Base-by-base conservation (phyloP, 2,329 filamentous ascomycete genomes). In the Fusarium tupiense region DNA sequence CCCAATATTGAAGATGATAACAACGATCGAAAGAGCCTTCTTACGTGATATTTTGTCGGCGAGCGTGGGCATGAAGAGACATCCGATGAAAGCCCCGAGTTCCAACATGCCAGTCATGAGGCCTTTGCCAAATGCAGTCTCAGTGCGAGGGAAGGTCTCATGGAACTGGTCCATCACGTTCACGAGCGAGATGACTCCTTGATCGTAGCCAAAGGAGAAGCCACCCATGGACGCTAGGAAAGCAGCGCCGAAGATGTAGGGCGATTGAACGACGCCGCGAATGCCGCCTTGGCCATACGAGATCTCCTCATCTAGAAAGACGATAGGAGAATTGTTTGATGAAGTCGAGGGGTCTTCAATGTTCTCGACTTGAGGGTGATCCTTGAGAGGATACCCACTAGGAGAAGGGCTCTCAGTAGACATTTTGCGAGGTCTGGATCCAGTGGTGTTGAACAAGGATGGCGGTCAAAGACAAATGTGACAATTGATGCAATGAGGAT, bases 71-170 rank as follows among this genome's bases (percentile, higher is more conserved):
- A 78, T 64, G 64, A 72, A 49, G 70, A 71, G 60, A 59, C 78
- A 31, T 64, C 78, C 86, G 22, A 88, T 82, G 1, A 86, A 88
- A 1, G 87, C 88, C 47, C 88, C 84, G 19, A 88, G 79, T 71
- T 89, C 86, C 61, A 86, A 83, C 71, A 88, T 85, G 8, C 80
- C 82, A 8, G 83, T 81, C 49, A 72, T 80, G 7, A 86, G 75
- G 3, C 79, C 79, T 26, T 82, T 79, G 16, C 83, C 82, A n/a
- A 88, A 83, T 44, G 80, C 80, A 9, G 81, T 73, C 16, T 78
- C 81, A 20, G 84, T 16, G 4, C 11, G 38, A 7, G 62, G 82
- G 58, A 84, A 38, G 1, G 22, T 4, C 10, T 78, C 61, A 31
- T 85, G 81, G 67, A 87, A 87, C 57, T 86, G 83, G 0, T 80